phyloP scores from a whole-genome alignment of 2,329 filamentous ascomycete species.

The Penicillium palitans region DNA sequence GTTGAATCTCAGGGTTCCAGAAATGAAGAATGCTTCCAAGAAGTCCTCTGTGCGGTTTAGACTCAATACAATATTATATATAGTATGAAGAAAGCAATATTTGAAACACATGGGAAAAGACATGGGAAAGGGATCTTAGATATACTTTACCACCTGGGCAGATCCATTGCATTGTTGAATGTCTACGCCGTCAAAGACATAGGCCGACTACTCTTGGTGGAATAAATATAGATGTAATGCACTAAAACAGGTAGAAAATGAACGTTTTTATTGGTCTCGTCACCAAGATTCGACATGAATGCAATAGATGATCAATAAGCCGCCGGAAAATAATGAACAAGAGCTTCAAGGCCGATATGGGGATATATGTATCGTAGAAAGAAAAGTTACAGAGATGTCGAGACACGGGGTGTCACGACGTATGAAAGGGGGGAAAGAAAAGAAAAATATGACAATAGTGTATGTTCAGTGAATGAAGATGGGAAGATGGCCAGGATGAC shows the following conservation, averaged over 20 bases:
- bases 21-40: slow-evolving; percentile 19
- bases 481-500: neutral
- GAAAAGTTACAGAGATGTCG: neutral
- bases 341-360: neutral
- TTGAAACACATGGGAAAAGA: too few relatives aligned
- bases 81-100: too few relatives aligned
- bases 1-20: slow-evolving; percentile 30
- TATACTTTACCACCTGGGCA: too few relatives aligned
- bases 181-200: too few relatives aligned
- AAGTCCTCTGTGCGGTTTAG: too few relatives aligned
- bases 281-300: neutral
- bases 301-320: neutral
- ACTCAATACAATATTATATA: too few relatives aligned
- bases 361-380: slow-evolving; percentile 13
- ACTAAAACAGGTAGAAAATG: neutral
- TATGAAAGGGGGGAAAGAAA: neutral
- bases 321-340: neutral
- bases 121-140: too few relatives aligned
- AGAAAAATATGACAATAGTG: neutral
- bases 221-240: neutral
- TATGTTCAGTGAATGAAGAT: neutral
- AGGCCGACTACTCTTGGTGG: neutral
- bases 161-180: too few relatives aligned
- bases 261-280: neutral
- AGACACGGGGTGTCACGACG: neutral